Evolutionary conservation across 352 stramenopile genomes (phyloP).

Genomic region (Phytopythium delawarense): DNA sequence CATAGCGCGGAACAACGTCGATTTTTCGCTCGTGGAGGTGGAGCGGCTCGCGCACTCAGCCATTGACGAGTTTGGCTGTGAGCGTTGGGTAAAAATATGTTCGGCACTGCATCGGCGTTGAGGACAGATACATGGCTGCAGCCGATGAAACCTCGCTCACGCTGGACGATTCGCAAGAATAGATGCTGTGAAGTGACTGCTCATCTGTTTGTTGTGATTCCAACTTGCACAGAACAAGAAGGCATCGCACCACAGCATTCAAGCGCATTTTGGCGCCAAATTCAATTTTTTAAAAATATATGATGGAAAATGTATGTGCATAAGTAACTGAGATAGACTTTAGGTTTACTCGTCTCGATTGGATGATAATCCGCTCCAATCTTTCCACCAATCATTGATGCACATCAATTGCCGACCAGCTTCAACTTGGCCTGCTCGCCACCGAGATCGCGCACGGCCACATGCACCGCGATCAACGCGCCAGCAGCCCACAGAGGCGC

Average conservation of each 20-base stretch:
- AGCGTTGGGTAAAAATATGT: not conserved
- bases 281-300: too few species aligned
- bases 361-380: not conserved
- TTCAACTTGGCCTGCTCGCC: slow-evolving; percentile 21
- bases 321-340: too few species aligned
- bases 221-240: too few species aligned
- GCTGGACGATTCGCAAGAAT: too few species aligned
- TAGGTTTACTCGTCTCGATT: too few species aligned
- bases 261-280: too few species aligned
- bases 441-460: slow-evolving; percentile 11
- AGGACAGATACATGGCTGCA: not conserved
- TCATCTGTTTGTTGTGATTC: too few species aligned
- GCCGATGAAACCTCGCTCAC: too few species aligned
- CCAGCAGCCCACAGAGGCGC: slow-evolving; percentile 4
- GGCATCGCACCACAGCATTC: too few species aligned
- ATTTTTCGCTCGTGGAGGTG: not conserved
- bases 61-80: not conserved
- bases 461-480: slow-evolving; percentile 13
- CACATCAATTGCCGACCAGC: slow-evolving; percentile 9
- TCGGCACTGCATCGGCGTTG: not conserved
- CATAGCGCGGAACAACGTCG: not conserved
- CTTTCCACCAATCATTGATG: slow-evolving; percentile 16
- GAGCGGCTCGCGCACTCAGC: not conserved
- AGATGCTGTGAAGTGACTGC: too few species aligned
- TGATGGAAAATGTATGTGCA: too few species aligned